Percentiles rank a stretch among this genome's conserved stretches.
Conservation (phyloP, 257 asterid genomes). For the Echites panduratus region DNA sequence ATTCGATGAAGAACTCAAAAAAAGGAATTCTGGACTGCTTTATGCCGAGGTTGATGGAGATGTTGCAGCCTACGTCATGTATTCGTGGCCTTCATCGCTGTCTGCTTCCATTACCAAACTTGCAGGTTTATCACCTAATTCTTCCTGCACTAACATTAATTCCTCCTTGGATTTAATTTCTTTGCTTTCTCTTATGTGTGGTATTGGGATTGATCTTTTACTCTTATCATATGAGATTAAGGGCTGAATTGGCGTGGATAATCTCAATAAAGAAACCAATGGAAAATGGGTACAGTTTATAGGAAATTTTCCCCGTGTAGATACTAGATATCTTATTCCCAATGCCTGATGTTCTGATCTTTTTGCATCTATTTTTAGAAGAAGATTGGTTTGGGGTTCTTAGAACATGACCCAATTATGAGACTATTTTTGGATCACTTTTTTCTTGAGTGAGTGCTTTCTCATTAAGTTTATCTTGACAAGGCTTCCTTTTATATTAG, state of each 20-base stretch:
- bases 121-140: slow-evolving; percentile 43
- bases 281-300: background rate
- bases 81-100: slow-evolving; percentile 75
- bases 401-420: background rate
- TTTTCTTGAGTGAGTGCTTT: slow-evolving; percentile 1
- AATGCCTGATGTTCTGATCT: background rate
- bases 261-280: background rate
- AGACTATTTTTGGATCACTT: background rate
- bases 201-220: background rate
- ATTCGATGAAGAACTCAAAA: slow-evolving; percentile 61
- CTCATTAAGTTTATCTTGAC: background rate
- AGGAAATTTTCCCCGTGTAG: background rate
- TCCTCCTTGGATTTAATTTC: background rate
- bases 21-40: slow-evolving; percentile 63
- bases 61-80: slow-evolving; percentile 80
- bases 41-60: slow-evolving; percentile 42
- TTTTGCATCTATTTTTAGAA: background rate
- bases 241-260: background rate
- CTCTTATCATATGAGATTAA: background rate
- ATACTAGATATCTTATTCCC: background rate
- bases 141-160: background rate
- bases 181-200: background rate
- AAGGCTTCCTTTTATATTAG: background rate
- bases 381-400: background rate
- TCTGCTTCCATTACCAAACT: slow-evolving; percentile 75